These are phyloP conservation scores for Saccharomycopsis sp. DNA, from an alignment of 805 yeast species.

Conservation along the genomic window DNA sequence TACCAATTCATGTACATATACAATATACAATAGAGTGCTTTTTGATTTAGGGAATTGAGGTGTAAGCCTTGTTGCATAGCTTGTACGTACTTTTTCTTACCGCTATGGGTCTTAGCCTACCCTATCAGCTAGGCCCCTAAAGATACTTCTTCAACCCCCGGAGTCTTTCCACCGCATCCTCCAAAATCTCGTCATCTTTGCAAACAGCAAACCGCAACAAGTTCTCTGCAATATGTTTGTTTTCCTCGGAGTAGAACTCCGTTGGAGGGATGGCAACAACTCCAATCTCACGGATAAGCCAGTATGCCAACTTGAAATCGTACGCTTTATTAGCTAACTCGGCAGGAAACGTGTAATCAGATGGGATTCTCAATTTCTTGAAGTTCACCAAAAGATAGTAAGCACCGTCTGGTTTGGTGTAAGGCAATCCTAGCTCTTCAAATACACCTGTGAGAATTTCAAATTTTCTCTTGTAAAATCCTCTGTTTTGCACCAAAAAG, in stretches of 20 bases:
- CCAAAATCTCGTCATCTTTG: conserved; percentile 77
- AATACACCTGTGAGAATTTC: conserved; percentile 66
- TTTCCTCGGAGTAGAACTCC: conserved; percentile 74
- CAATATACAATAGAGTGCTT: neutral
- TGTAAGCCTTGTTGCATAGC: no score
- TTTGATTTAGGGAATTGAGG: no score
- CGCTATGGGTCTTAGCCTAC: no score
- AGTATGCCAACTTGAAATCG: conserved; percentile 84
- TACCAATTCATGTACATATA: neutral
- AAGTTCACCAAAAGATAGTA: conserved; percentile 88
- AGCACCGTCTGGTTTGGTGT: conserved; percentile 89
- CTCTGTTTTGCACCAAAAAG: conserved; percentile 67
- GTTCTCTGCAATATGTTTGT: conserved; percentile 73
- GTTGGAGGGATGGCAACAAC: conserved; percentile 97
- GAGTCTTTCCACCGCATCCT: conserved; percentile 75
- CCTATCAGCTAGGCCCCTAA: no score
- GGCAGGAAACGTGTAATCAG: conserved; percentile 62
- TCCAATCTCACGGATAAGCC: conserved; percentile 89
- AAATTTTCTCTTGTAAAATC: conserved; percentile 65
- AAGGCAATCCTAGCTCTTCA: conserved; percentile 83
- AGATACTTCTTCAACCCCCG: conserved; percentile 57
- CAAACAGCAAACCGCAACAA: conserved; percentile 93
- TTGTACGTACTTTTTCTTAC: no score
- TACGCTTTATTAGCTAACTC: conserved; percentile 63
- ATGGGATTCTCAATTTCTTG: conserved; percentile 73